Evolutionary conservation across 2,329 filamentous ascomycete genomes (phyloP).

Genomic region (Neurospora sp.): DNA sequence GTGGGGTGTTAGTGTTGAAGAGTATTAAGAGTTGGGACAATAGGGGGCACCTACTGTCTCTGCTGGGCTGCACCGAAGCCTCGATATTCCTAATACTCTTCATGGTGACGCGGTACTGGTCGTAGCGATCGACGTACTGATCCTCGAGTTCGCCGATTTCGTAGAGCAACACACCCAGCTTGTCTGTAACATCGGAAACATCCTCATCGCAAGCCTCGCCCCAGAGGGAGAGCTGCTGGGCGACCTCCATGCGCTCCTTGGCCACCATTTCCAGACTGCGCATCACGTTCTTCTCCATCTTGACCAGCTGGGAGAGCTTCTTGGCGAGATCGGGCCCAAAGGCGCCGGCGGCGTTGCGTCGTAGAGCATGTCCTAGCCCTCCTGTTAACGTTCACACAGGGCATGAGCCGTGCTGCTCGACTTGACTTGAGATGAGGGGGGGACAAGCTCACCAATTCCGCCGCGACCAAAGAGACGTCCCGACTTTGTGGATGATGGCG

Average conservation of each 20-base stretch:
- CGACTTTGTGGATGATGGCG: conserved; percentile 82
- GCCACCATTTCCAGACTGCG: conserved; percentile 92
- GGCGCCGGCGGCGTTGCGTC: conserved; percentile 64
- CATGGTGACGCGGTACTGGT: conserved; percentile 97
- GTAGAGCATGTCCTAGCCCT: conserved; percentile 52
- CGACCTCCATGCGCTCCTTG: conserved; percentile 95
- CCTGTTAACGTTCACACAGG: conserved; percentile 14
- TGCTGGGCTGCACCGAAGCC: conserved; percentile 92
- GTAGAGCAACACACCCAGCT: conserved; percentile 94
- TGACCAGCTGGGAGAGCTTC: conserved; percentile 95
- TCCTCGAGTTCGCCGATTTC: conserved; percentile 98
- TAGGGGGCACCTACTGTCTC: conserved; percentile 61
- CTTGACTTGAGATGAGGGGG: background rate
- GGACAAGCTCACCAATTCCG: conserved; percentile 61
- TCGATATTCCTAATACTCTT: conserved; percentile 99
- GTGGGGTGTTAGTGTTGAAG: conserved; percentile 14
- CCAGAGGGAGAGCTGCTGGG: conserved; percentile 98
- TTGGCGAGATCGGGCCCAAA: conserved; percentile 84
- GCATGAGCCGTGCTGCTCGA: conserved; percentile 2
- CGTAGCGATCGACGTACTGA: conserved; percentile 96
- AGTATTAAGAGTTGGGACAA: background rate
- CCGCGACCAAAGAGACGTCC: conserved; percentile 80
- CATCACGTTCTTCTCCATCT: conserved; percentile 99
- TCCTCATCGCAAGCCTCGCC: conserved; percentile 93
- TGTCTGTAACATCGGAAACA: conserved; percentile 97